Evolutionary conservation across 2,329 filamentous ascomycete genomes (phyloP).

Genomic region (Hymenoscyphus infarciens): DNA sequence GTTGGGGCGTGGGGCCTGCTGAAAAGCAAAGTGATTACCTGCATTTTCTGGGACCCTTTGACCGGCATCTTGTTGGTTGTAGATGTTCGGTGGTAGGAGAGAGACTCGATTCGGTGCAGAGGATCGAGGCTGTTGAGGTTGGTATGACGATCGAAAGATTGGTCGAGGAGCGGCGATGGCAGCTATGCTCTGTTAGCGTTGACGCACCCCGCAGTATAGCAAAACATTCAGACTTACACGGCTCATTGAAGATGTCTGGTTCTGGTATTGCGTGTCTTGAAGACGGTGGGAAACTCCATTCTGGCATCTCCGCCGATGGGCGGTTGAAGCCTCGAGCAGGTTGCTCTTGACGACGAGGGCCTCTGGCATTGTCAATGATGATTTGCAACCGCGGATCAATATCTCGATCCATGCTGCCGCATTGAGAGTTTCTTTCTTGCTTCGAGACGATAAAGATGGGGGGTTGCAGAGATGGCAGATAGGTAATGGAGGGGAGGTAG

Average conservation of each 20-base stretch:
- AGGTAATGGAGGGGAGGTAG: background rate
- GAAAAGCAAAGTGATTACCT: conserved; percentile 31
- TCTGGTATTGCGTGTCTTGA: conserved; percentile 16
- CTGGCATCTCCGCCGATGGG: conserved; percentile 8
- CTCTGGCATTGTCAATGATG: conserved; percentile 24
- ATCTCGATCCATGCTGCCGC: conserved; percentile 17
- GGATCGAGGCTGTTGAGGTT: conserved; percentile 2
- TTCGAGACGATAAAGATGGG: conserved; percentile 1
- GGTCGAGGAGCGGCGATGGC: background rate
- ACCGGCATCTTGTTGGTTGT: conserved; percentile 15
- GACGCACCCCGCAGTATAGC: background rate
- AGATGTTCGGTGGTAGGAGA: conserved; percentile 21
- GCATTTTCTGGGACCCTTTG: conserved; percentile 14
- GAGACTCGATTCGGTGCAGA: conserved; percentile 22
- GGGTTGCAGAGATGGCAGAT: background rate
- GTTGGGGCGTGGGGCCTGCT: conserved; percentile 26
- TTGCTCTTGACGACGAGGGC: conserved; percentile 11
- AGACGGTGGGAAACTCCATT: conserved; percentile 17
- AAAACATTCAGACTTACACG: conserved; percentile 13
- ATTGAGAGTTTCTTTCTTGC: background rate
- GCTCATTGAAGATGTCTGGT: conserved; percentile 9
- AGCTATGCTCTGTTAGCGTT: background rate
- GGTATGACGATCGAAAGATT: conserved; percentile 5
- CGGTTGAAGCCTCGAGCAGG: conserved; percentile 9
- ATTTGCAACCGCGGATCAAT: conserved; percentile 26